phyloP scores from a whole-genome alignment of 495 filamentous ascomycete genomes.

The Hypoxylon cercidicola region DNA sequence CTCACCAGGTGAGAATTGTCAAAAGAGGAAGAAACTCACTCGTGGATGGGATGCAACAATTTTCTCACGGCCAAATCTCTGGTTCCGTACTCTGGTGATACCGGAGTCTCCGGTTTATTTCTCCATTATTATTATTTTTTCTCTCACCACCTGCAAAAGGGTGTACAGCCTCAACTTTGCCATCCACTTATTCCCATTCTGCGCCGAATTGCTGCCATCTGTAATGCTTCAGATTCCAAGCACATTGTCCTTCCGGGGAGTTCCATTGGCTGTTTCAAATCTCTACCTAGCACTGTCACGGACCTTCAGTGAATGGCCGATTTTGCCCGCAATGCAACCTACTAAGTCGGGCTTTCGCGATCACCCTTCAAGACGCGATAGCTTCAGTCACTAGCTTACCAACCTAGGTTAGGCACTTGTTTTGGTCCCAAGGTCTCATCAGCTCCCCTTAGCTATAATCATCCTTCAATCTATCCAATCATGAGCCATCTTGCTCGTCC shows the following conservation, averaged over 20 bases:
- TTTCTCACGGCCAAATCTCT: conserved; percentile 15
- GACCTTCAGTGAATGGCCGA: conserved; percentile 23
- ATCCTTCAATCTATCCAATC: conserved; percentile 25
- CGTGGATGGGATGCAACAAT: conserved; percentile 18
- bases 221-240: conserved; percentile 27
- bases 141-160: conserved; percentile 7
- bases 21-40: conserved; percentile 6
- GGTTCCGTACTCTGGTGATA: conserved; percentile 19
- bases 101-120: conserved; percentile 25
- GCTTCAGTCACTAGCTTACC: conserved; percentile 17
- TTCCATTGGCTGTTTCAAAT: conserved; percentile 25
- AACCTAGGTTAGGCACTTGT: too few species aligned
- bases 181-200: conserved; percentile 11
- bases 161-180: conserved; percentile 13
- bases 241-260: conserved; percentile 31
- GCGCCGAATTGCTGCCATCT: conserved; percentile 22
- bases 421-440: conserved; percentile 12
- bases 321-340: conserved; percentile 37
- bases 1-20: background rate
- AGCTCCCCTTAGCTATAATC: conserved; percentile 15
- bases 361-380: conserved; percentile 25
- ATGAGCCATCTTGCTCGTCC: conserved; percentile 14
- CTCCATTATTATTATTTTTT: conserved; percentile 11
- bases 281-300: conserved; percentile 13
- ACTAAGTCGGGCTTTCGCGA: conserved; percentile 34